phyloP scores from a whole-genome alignment of 768 basidiomycete species.

The Leucogyrophana mollusca region DNA sequence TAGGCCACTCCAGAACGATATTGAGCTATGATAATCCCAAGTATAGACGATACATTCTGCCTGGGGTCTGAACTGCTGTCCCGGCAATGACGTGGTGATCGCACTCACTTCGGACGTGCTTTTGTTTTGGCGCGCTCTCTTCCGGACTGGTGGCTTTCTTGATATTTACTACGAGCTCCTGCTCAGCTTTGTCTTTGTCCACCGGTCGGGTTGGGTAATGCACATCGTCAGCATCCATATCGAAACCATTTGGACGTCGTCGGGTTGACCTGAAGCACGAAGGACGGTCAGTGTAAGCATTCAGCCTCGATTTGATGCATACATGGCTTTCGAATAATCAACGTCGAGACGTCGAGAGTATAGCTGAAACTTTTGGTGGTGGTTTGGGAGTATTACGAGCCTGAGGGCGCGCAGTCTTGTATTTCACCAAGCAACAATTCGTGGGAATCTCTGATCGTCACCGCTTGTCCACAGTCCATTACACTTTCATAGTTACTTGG shows the following conservation, averaged over 20 bases:
- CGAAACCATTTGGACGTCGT: conserved; percentile 44
- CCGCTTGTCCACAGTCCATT: background rate
- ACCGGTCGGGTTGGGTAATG: conserved; percentile 97
- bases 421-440: conserved; percentile 1
- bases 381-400: background rate
- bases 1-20: conserved; percentile 96
- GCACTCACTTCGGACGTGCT: conserved; percentile 93
- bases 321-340: conserved; percentile 9
- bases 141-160: conserved; percentile 98
- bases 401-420: background rate
- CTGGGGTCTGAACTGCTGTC: conserved; percentile 12
- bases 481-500: background rate
- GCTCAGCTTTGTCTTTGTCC: conserved; percentile 97
- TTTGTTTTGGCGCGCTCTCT: conserved; percentile 97
- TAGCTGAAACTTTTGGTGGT: background rate
- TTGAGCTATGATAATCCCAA: conserved; percentile 98
- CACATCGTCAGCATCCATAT: conserved; percentile 75
- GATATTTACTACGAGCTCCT: conserved; percentile 90
- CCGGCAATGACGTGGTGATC: conserved; percentile 10
- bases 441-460: conserved; percentile 17
- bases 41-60: conserved; percentile 98
- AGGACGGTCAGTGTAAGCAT: background rate
- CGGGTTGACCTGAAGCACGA: conserved; percentile 27
- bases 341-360: background rate
- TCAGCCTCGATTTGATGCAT: conserved; percentile 6